Evolutionary conservation across 768 basidiomycete genomes (phyloP).

Genomic region (Lanmaoa rubissima): DNA sequence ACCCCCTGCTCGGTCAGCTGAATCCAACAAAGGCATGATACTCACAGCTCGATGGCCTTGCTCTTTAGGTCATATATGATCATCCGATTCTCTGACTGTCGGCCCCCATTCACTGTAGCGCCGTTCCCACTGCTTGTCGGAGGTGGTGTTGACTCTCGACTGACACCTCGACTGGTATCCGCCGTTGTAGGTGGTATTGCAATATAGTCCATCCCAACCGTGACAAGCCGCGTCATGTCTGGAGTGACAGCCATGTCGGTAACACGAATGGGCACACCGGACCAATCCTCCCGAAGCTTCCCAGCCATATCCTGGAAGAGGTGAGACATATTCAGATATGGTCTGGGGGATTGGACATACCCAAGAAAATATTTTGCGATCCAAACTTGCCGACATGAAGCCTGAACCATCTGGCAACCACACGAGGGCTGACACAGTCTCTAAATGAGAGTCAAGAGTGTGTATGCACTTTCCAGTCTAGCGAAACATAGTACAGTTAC

Average conservation of each 20-base stretch:
- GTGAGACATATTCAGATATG: conserved; percentile 6
- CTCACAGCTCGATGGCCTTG: conserved; percentile 68
- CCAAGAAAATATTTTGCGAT: conserved; percentile 82
- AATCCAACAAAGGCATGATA: conserved; percentile 16
- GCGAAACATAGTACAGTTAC: conserved; percentile 10
- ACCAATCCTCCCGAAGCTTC: conserved; percentile 68
- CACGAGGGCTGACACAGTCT: conserved; percentile 80
- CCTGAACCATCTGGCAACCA: conserved; percentile 90
- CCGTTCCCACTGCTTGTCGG: conserved; percentile 34
- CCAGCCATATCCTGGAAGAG: conserved; percentile 68
- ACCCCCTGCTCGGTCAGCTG: conserved; percentile 5
- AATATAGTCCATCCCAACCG: conserved; percentile 67
- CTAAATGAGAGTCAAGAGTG: conserved; percentile 67
- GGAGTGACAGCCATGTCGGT: conserved; percentile 86
- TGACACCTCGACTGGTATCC: conserved; percentile 27
- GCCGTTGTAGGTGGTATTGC: conserved; percentile 20
- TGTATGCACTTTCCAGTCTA: conserved; percentile 76
- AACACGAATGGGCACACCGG: conserved; percentile 70
- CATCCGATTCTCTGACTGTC: conserved; percentile 56
- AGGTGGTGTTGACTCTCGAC: conserved; percentile 37
- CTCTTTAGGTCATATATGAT: conserved; percentile 75
- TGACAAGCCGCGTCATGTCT: conserved; percentile 78
- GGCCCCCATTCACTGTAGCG: conserved; percentile 32
- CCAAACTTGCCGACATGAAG: conserved; percentile 87
- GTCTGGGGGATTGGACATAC: conserved; percentile 41